phyloP scores from a whole-genome alignment of 108 stramenopile genomes.

The Schizochytrium sp. region DNA sequence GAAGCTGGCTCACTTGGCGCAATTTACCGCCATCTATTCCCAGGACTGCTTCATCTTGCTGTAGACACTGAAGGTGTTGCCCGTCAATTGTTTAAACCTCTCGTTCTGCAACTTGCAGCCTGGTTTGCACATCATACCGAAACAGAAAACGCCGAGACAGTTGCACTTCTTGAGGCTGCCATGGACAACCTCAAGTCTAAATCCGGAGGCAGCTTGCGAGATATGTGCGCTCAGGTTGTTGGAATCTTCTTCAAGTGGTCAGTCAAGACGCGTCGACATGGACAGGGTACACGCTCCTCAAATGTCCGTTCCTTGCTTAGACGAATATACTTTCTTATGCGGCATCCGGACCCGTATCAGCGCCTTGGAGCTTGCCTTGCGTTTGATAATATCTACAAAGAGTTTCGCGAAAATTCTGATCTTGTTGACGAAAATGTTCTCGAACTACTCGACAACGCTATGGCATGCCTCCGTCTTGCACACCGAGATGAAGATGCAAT shows the following conservation, averaged over 20 bases:
- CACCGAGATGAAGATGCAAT: conserved; percentile 23
- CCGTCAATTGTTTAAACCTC: conserved; percentile 46
- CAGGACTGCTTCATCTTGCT: conserved; percentile 47
- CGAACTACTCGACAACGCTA: conserved; percentile 15
- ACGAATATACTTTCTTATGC: conserved; percentile 46
- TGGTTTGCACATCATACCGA: conserved; percentile 50
- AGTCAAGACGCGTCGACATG: neutral
- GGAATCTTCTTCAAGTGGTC: conserved; percentile 61
- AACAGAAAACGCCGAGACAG: conserved; percentile 18
- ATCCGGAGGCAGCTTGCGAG: conserved; percentile 6
- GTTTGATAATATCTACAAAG: neutral
- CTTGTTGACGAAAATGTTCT: conserved; percentile 41
- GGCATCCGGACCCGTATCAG: conserved; percentile 59
- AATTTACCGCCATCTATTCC: conserved; percentile 30
- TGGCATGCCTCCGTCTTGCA: conserved; percentile 26
- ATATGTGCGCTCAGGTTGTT: conserved; percentile 39
- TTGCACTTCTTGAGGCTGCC: conserved; percentile 50
- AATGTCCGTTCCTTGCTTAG: conserved; percentile 14
- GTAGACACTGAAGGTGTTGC: conserved; percentile 40
- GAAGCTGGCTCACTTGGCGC: neutral
- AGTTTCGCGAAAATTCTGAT: conserved; percentile 40
- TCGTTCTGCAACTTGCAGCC: conserved; percentile 45
- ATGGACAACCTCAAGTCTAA: conserved; percentile 45
- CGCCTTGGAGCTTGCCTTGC: conserved; percentile 54
- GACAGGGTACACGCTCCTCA: neutral